Evolutionary conservation across 371 early-diverging fungal species (phyloP), one percentile per base, ranked within the genome.

Genomic region (Rhizopus delemar): DNA sequence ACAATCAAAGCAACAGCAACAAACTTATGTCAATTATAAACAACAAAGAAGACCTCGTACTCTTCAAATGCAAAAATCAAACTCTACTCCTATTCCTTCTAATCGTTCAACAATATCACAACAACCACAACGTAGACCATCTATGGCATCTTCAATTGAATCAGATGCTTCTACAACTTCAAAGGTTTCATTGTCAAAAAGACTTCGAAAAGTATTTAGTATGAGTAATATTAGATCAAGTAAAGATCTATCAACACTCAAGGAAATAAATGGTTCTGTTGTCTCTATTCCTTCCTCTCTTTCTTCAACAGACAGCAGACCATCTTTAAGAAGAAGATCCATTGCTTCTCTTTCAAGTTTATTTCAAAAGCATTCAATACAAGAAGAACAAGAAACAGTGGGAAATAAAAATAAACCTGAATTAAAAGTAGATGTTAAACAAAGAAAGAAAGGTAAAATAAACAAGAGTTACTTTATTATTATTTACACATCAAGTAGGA

Each of bases 131-230:
- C 54, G 63, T 28, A 48, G 67, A 45, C 62, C 67, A 50, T 57
- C 63, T 6, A 39, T 64, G 49, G 48, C 50, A 41, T 72, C 76
- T 12, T 74, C 75, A 8, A 57, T 72, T 8, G 69, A 62, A 8
- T 78, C 79, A 1, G 67, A 62, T 9, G 51, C 62, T 51, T 67
- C 67, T 13, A 54, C 56, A 31, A 68, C 59, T 32, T 70, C 73
- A 41, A 80, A 80, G 51, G 36, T 69, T 49, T 77, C 81, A 0
- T 51, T 80, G 12, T 70, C 76, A 29, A 77, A 77, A 58, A 68
- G 71, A 22, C 65, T 80, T n/a, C 74, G 81, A 8, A 73, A 75
- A 41, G 81, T 80, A 8, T 80, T 80, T 36, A 80, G 81, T 45
- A 77, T 80, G 78, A 68, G 64, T 51, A 75, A 69, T 38, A 46